A percentile compares a stretch with the other conserved stretches of the same genome.
phyloP scores from a whole-genome alignment of 2,329 filamentous ascomycete species.

The Amphichorda felina region DNA sequence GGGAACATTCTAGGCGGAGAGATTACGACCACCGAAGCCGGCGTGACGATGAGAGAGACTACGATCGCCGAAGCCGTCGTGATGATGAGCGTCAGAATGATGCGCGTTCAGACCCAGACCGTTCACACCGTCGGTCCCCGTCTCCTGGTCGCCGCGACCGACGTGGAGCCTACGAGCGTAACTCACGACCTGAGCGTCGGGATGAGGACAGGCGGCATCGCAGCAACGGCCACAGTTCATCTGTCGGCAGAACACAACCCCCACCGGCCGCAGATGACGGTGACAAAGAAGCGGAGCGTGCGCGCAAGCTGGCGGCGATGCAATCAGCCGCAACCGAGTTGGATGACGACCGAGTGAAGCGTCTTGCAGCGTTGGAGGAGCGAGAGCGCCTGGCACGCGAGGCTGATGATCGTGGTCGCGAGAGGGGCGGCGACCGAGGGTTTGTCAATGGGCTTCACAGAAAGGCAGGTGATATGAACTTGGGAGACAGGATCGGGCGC shows the following conservation, averaged over 20 bases:
- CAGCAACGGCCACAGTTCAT: too few relatives aligned
- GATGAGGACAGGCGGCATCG: too few relatives aligned
- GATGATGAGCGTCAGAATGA: too few relatives aligned
- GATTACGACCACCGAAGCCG: slow-evolving; percentile 5
- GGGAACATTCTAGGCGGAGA: slow-evolving; percentile 1
- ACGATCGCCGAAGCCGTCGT: too few relatives aligned
- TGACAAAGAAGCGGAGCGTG: slow-evolving; percentile 42
- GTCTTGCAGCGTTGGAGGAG: slow-evolving; percentile 54
- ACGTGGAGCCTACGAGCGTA: too few relatives aligned
- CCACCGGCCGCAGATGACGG: slow-evolving; percentile 11
- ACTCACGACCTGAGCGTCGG: too few relatives aligned
- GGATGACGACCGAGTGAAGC: slow-evolving; percentile 56
- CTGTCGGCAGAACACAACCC: too few relatives aligned
- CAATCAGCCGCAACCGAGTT: slow-evolving; percentile 58
- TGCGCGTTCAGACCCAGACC: too few relatives aligned
- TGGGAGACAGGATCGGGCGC: slow-evolving; percentile 40
- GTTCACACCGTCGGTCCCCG: slow-evolving; percentile 16
- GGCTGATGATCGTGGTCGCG: slow-evolving; percentile 52
- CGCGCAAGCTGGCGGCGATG: slow-evolving; percentile 61
- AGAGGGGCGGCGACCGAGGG: slow-evolving; percentile 50
- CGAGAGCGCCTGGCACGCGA: slow-evolving; percentile 53
- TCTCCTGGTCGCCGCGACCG: slow-evolving; percentile 7
- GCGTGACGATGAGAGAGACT: slow-evolving; percentile 8
- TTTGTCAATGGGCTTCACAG: slow-evolving; percentile 55
- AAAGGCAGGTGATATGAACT: slow-evolving; percentile 37